phyloP scores from a whole-genome alignment of 306 rosid genomes.

The Cucurbita pepo region DNA sequence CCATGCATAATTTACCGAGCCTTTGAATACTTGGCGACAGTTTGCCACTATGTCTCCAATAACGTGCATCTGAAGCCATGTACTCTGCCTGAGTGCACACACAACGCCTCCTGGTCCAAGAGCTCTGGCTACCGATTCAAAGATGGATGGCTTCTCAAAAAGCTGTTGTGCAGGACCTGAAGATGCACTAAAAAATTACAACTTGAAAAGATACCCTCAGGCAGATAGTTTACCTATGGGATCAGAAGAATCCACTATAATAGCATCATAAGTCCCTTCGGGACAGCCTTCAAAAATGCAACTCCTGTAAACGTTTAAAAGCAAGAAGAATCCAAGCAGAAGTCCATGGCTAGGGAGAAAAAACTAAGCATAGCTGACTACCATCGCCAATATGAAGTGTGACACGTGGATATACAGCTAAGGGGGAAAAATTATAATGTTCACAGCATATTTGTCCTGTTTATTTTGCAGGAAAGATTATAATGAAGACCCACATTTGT shows the following conservation, averaged over 20 bases:
- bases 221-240: slow-evolving; percentile 50
- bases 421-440: no score
- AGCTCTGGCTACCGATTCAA: slow-evolving; percentile 63
- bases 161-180: slow-evolving; percentile 98
- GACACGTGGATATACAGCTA: no score
- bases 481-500: no score
- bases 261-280: slow-evolving; percentile 79
- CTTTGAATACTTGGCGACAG: slow-evolving; percentile 83
- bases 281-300: slow-evolving; percentile 78
- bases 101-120: slow-evolving; percentile 96
- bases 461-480: no score
- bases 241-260: slow-evolving; percentile 93
- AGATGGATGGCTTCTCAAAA: slow-evolving; percentile 76
- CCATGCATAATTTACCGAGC: slow-evolving; percentile 96
- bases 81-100: slow-evolving; percentile 64
- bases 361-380: slow-evolving; percentile 15
- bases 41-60: slow-evolving; percentile 73
- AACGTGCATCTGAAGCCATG: slow-evolving; percentile 96
- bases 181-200: background rate
- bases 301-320: slow-evolving; percentile 43
- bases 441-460: no score
- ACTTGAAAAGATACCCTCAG: no score
- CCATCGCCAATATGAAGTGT: slow-evolving; percentile 83
- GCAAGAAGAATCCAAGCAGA: background rate
- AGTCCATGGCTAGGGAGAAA: background rate